phyloP scores from a whole-genome alignment of 495 filamentous ascomycete genomes.

The Daldinia grandis region DNA sequence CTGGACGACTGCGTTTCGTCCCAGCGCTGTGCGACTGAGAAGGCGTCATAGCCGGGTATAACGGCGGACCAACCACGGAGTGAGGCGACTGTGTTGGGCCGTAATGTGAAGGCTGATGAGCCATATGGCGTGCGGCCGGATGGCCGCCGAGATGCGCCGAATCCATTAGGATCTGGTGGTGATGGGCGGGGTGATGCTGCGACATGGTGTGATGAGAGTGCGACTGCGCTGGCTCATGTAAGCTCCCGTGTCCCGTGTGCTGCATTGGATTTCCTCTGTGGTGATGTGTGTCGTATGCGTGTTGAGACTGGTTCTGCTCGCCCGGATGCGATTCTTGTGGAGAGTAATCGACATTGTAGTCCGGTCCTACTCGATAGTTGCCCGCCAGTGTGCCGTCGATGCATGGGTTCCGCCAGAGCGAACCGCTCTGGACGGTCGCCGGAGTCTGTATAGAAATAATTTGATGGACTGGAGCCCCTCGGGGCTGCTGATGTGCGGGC shows the following conservation, averaged over 20 bases:
- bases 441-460: slow-evolving; percentile 63
- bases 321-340: slow-evolving; percentile 66
- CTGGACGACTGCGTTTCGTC: slow-evolving; percentile 56
- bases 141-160: slow-evolving; percentile 56
- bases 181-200: slow-evolving; percentile 60
- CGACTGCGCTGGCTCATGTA: slow-evolving; percentile 54
- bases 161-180: slow-evolving; percentile 60
- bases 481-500: slow-evolving; percentile 49
- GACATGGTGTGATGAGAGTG: slow-evolving; percentile 58
- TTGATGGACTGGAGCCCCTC: slow-evolving; percentile 57
- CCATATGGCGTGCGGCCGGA: slow-evolving; percentile 56
- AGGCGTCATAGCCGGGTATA: slow-evolving; percentile 57
- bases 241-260: slow-evolving; percentile 54
- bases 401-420: slow-evolving; percentile 79
- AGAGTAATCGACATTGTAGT: slow-evolving; percentile 71
- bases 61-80: slow-evolving; percentile 49
- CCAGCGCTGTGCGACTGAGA: slow-evolving; percentile 54
- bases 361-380: slow-evolving; percentile 66
- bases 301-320: slow-evolving; percentile 60
- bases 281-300: slow-evolving; percentile 62
- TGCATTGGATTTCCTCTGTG: slow-evolving; percentile 51
- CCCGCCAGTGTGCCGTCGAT: slow-evolving; percentile 72
- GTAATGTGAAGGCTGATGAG: slow-evolving; percentile 57
- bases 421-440: slow-evolving; percentile 73
- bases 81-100: slow-evolving; percentile 53